Base-by-base conservation (phyloP, 1,284 basidiomycete genomes). In the Boletus smithii region DNA sequence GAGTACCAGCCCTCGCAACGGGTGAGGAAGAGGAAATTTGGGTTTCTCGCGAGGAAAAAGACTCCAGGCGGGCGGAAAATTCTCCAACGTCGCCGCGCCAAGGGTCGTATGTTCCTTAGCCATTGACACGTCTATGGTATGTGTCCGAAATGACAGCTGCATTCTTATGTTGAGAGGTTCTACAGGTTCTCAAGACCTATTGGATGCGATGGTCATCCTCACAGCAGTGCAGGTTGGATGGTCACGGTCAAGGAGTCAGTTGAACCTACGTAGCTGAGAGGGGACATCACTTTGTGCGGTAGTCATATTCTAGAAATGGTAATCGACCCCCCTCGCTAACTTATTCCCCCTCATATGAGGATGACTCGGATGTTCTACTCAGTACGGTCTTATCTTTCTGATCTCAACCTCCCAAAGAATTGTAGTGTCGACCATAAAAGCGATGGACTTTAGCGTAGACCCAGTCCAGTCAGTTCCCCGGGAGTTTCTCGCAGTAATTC, bases 401-500 rank as follows among this genome's bases (percentile, higher is more conserved):
- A 14, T 29, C 27, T 14, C 24, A 26, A 26, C 24, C 20, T 20
- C 4, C 20, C 20, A 20, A 20, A 20, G 20, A 20, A 20, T 20
- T 20, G 3, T 20, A 20, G 20, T 20, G 3, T 20, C 20, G 20
- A 20, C 20, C n/a, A n/a, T n/a, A 8, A 20, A 17, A 39, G 56
- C 58, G 55, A 87, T 88, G 85, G 79, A 87, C 58, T 75, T 88
- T 54, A 75, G 77, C 53, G 75, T 77, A 49, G 70, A 77, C 47
- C 73, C 75, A 49, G 65, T 73, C 42, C 74, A 74, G 34, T 69
- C 73, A 37, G 69, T 76, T 38, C 74, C 77, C 17, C 61, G 66
- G 11, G 91, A 95, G 66, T 95, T 95, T 64, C 77, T 87, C 40
- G 92, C 88, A 0, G 82, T 95, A 11, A 73, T 95, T 32, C 75